Base-by-base conservation (phyloP, 176 grass and related monocot species). In the Chrysopogon serrulatus region DNA sequence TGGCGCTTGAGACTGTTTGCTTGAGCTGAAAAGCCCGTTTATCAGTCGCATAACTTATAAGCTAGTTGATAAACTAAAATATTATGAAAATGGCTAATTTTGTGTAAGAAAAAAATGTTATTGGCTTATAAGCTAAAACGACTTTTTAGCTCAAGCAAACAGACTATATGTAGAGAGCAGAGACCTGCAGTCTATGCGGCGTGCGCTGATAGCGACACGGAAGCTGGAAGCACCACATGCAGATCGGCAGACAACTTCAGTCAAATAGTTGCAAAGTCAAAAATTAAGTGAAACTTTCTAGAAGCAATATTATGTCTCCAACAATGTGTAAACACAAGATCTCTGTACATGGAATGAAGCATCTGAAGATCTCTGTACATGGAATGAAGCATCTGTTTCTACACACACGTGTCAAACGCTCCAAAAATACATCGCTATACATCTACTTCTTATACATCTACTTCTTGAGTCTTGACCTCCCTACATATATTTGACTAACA, bases 401-500 rank as follows among this genome's bases (percentile, higher is more conserved):
- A 80, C 42, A 65, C 32, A 49, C n/a, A 37, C 3, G 32, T 19
- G 15, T 33, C 32, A 41, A 70, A 10, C 30, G 47, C 79, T 71
- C 51, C 5, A 19, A 48, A 54, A 24, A 35, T 79, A 79, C 17
- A 74, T 32, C 10, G 23, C 27, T 61, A 87, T 26, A 87, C 68
- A 51, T 37, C 45, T 82, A 49, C 53, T n/a, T n/a, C n/a, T n/a
- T n/a, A n/a, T n/a, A n/a, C n/a, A 75, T n/a, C 51, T 47, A 35
- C 28, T 23, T 45, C 44, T 28, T n/a, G n/a, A n/a, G n/a, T n/a
- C n/a, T n/a, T 71, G 5, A 62, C 18, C 5, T 74, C 14, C 30
- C 64, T 70, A 30, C 47, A 31, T 82, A 72, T 79, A 43, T 82
- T 77, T 62, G 14, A 24, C 39, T 70, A 49, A 36, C 12, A 70